These are phyloP conservation scores for Helianthus annuus DNA, from an alignment of 129 eudicot species.

Conservation along the genomic window DNA sequence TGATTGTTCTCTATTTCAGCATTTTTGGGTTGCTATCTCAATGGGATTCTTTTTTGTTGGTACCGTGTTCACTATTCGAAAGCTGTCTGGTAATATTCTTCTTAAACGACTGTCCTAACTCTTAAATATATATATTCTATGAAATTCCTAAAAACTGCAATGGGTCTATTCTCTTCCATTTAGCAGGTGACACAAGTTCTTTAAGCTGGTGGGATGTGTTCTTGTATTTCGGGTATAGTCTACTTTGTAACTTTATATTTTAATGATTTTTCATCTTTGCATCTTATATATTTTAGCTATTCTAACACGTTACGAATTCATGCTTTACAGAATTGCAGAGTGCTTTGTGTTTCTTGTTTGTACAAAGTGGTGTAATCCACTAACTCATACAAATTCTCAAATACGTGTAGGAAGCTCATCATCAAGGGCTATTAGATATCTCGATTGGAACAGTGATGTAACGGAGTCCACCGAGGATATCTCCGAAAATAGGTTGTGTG, in stretches of 20 bases:
- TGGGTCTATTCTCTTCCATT: not conserved
- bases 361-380: conserved; percentile 87
- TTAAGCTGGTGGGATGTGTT: conserved; percentile 89
- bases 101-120: not conserved
- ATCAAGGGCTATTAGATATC: conserved; percentile 50
- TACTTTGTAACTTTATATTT: not conserved
- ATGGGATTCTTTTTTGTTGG: conserved; percentile 85
- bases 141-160: not conserved
- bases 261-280: not conserved
- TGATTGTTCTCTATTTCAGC: conserved; percentile 41
- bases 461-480: conserved; percentile 54
- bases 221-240: conserved; percentile 67
- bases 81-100: conserved; percentile 59
- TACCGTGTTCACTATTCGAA: conserved; percentile 68
- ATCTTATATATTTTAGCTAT: not conserved
- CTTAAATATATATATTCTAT: not conserved
- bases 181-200: conserved; percentile 65
- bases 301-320: conserved; percentile 5
- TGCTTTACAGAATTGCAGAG: conserved; percentile 67
- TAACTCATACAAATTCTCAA: conserved; percentile 51
- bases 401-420: conserved; percentile 52
- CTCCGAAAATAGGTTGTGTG: conserved; percentile 48
- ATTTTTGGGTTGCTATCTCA: conserved; percentile 89
- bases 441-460: conserved; percentile 64
- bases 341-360: conserved; percentile 92